Conservation (phyloP, 2,329 filamentous ascomycete species). For the Simplicillium sp. region DNA sequence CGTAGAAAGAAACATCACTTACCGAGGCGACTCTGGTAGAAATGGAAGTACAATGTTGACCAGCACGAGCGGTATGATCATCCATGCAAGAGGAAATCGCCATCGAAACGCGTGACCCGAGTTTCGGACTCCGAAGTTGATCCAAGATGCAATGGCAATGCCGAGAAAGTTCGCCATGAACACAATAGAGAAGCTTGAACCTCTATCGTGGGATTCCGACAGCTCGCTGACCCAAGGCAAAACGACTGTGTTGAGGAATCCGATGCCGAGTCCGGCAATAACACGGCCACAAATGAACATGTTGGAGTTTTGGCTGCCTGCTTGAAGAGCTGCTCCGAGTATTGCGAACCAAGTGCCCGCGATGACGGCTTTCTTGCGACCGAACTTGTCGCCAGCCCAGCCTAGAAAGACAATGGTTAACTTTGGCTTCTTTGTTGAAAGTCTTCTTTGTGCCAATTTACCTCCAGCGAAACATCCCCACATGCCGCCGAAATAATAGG, state of each 20-base stretch:
- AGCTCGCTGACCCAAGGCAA: constrained; percentile 39
- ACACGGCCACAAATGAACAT: constrained; percentile 40
- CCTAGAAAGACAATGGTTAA: constrained; percentile 8
- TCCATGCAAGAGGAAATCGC: constrained; percentile 28
- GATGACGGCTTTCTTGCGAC: constrained; percentile 36
- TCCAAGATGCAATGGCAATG: constrained; percentile 31
- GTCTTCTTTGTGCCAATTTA: constrained; percentile 9
- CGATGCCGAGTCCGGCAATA: constrained; percentile 41
- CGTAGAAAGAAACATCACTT: no score
- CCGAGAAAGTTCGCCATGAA: constrained; percentile 45
- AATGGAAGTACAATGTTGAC: constrained; percentile 27
- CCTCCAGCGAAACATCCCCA: constrained; percentile 38
- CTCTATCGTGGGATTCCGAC: constrained; percentile 34
- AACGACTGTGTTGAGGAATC: constrained; percentile 38
- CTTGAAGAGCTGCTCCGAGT: constrained; percentile 37
- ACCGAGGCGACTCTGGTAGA: constrained; percentile 35
- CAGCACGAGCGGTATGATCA: constrained; percentile 30
- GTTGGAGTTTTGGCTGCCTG: constrained; percentile 30
- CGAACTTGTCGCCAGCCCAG: constrained; percentile 40
- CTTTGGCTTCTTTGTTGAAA: not conserved
- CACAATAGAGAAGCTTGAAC: constrained; percentile 35
- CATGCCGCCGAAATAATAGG: constrained; percentile 42
- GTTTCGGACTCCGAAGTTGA: constrained; percentile 23
- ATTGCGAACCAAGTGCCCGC: constrained; percentile 36
- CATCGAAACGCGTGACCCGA: constrained; percentile 21